A percentile compares a stretch with the other conserved stretches of the same genome.
Evolutionary conservation across 768 basidiomycete genomes (phyloP).

Genomic region (Galerina marginata): DNA sequence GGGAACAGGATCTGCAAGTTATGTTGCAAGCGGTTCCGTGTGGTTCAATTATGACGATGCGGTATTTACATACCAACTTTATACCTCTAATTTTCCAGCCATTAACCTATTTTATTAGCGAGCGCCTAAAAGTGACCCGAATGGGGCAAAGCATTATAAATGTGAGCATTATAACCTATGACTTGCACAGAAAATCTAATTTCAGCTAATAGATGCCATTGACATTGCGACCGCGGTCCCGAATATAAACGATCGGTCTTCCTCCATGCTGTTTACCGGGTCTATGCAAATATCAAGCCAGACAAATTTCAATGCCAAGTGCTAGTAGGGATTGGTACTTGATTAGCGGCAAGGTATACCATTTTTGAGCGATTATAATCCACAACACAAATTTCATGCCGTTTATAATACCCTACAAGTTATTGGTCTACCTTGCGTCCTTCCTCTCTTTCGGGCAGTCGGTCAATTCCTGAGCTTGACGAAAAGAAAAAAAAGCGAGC

Average conservation of each 20-base stretch:
- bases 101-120: neutral
- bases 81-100: neutral
- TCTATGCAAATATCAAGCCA: neutral
- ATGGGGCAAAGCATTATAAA: slow-evolving; percentile 10
- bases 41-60: slow-evolving; percentile 23
- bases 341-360: too few relatives aligned
- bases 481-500: too few relatives aligned
- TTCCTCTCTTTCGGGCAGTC: too few relatives aligned
- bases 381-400: too few relatives aligned
- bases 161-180: neutral
- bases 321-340: neutral
- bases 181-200: neutral
- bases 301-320: slow-evolving; percentile 5
- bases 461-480: too few relatives aligned
- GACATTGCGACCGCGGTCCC: slow-evolving; percentile 2
- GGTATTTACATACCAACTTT: neutral
- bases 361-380: too few relatives aligned
- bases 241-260: slow-evolving; percentile 12
- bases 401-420: too few relatives aligned
- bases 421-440: too few relatives aligned
- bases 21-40: slow-evolving; percentile 17
- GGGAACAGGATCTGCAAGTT: slow-evolving; percentile 10
- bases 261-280: slow-evolving; percentile 2
- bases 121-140: slow-evolving; percentile 8
- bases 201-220: slow-evolving; percentile 2